phyloP scores from a whole-genome alignment of 192 early-diverging fungal species.

The Cetraspora pellucida region DNA sequence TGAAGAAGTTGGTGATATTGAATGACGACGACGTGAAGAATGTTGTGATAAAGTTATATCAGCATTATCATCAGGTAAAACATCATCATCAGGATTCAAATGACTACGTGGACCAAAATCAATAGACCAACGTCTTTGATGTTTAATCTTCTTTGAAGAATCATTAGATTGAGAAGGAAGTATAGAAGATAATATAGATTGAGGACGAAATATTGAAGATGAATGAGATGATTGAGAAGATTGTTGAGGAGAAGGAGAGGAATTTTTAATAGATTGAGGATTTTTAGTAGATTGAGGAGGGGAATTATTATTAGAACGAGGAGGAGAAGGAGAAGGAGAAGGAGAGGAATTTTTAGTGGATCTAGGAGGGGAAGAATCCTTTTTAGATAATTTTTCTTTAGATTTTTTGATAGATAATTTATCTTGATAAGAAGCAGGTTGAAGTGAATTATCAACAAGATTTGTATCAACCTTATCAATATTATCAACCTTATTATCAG shows the following conservation, averaged over 20 bases:
- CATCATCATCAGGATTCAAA: neutral
- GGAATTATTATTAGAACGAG: too few relatives aligned
- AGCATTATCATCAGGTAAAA: neutral
- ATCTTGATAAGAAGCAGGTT: neutral
- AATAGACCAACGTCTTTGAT: slow-evolving; percentile 17
- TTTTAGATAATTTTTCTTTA: neutral
- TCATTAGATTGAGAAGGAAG: too few relatives aligned
- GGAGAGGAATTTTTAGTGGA: neutral
- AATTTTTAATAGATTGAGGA: neutral
- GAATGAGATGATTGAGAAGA: neutral
- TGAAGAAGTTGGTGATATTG: neutral
- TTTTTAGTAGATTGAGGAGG: neutral
- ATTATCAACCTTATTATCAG: neutral
- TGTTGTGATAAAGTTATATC: too few relatives aligned
- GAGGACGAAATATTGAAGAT: neutral
- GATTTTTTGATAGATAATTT: neutral
- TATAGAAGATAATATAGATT: too few relatives aligned
- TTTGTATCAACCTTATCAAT: neutral
- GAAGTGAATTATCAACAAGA: neutral
- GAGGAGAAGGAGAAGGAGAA: too few relatives aligned
- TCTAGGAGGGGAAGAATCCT: neutral
- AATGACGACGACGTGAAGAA: neutral
- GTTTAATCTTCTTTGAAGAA: neutral
- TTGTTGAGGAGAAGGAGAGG: neutral
- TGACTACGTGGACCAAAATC: slow-evolving; percentile 19